Evolutionary conservation across 1,139 yeast species (phyloP).

Genomic region (Scheffersomyces illinoinensis): DNA sequence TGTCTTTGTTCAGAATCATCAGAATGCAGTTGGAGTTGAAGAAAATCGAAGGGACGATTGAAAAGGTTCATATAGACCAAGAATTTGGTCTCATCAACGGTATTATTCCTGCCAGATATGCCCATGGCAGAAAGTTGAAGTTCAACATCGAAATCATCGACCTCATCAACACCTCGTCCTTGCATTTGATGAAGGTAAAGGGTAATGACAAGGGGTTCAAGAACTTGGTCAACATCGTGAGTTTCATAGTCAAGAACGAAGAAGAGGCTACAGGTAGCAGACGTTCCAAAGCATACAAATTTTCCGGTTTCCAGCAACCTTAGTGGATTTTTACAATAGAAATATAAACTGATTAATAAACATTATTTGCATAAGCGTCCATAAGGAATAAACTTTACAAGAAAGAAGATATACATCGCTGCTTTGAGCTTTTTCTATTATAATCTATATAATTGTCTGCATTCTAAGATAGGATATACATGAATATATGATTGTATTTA

Average conservation of each 20-base stretch:
- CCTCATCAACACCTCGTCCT: conserved; percentile 43
- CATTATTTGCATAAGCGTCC: background rate
- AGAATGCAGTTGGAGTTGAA: conserved; percentile 47
- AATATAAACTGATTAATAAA: background rate
- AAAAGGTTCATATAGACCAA: conserved; percentile 41
- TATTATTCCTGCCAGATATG: conserved; percentile 47
- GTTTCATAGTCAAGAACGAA: conserved; percentile 38
- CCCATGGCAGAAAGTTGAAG: conserved; percentile 48
- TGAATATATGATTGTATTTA: no score
- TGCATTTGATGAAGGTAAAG: conserved; percentile 55
- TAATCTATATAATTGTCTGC: background rate
- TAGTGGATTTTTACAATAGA: background rate
- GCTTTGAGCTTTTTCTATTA: no score
- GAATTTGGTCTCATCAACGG: conserved; percentile 49
- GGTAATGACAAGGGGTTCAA: conserved; percentile 72
- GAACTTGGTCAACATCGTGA: conserved; percentile 52
- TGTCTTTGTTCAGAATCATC: conserved; percentile 35
- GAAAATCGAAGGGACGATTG: conserved; percentile 52
- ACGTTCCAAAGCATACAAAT: conserved; percentile 15
- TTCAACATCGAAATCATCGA: conserved; percentile 49
- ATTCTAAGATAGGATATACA: background rate
- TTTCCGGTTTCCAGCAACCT: conserved; percentile 15
- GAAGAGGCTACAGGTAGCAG: conserved; percentile 28
- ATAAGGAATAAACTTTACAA: no score
- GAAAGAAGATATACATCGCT: no score